Base-by-base conservation (phyloP, 192 early-diverging fungal genomes). In the Dissophora globulifera region DNA sequence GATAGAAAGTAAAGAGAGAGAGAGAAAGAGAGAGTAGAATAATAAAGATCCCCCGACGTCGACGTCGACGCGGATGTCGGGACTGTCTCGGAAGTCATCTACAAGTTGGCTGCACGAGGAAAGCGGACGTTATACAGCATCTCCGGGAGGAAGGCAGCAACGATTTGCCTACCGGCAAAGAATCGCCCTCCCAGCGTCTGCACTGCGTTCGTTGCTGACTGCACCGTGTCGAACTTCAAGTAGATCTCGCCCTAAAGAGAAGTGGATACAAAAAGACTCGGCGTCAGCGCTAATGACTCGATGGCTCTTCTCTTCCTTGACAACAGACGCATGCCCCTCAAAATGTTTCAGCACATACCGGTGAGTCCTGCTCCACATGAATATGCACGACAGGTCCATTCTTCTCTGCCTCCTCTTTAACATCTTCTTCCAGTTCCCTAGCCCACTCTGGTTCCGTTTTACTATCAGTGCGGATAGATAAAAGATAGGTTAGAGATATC, bases 131-230 rank as follows among this genome's bases (percentile, higher is more conserved):
- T 84, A 83, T 90, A 90, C 42, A 86, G 75, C 61, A 84, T 79
- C 72, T 90, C 88, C 20, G 83, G 78, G 46, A 89, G 84, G 67
- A 61, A 88, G 22, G 82, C 81, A 33, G 88, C 88, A 57, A 81
- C 72, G 60, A 90, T 88, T 81, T 92, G 86, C 65, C 92, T 93
- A 27, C 94, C 94, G 62, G 91, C 93, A 85, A 98, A 98, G 89
- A 93, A 98, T 30, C 96, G 82, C 4, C 89, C 90, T 76, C 94
- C 89, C 59, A 98, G 82, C 12, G 88, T 86, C 50, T 84, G 79
- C 20, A 91, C 79, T 31, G 96, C 94, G 38, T 65, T 69, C 31
- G 88, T 81, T 10, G 91, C 91, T 38, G 90, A 81, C 27, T 83
- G 81, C 13, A 86, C 75, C 32, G 81, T 81, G 51, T 90, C 90